Evolutionary conservation across 306 rosid genomes (phyloP), one percentile per base, ranked within the genome.

Genomic region (Dalbergia cochinchinensis): DNA sequence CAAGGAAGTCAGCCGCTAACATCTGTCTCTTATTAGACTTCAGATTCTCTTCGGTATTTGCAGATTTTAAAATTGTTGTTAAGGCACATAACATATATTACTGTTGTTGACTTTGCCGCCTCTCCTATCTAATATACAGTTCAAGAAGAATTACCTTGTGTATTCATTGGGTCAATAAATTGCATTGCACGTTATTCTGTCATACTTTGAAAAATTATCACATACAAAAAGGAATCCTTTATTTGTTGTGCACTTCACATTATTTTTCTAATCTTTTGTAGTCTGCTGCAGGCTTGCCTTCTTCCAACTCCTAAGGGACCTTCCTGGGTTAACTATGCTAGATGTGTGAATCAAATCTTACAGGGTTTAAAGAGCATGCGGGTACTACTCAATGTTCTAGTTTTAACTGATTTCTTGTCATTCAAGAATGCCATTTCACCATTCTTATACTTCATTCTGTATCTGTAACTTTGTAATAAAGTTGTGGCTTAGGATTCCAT

Each of bases 401-500:
- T 22, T 70, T 18, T 69, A 51, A 12, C n/a, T 8, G n/a, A 37
- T n/a, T 18, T 22, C 14, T 70, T 48, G 37, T 35, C 35, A 16
- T 41, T 7, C 37, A 7, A 44, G 13, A n/a, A 58, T 64, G 20
- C 33, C 68, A 62, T 55, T 74, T 62, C 20, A 62, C 53, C 74
- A 64, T 34, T 37, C 51, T 71, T 76, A 58, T 68, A 59, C 12
- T 71, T 61, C 78, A 20, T 58, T 53, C 57, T 37, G 13, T 55
- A 83, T 80, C 77, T 33, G 54, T 71, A 74, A 44, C 63, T 81
- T 61, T 39, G 53, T 73, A 37, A 80, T 83, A 16, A 47, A 92
- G 95, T 54, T 92, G 84, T 90, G 91, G 95, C 90, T 90, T 68
- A 87, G 97, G 86, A 85, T 92, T 86, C 92, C 94, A 12, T 75